phyloP scores from a whole-genome alignment of 768 basidiomycete genomes.

The Podaxis sp. region DNA sequence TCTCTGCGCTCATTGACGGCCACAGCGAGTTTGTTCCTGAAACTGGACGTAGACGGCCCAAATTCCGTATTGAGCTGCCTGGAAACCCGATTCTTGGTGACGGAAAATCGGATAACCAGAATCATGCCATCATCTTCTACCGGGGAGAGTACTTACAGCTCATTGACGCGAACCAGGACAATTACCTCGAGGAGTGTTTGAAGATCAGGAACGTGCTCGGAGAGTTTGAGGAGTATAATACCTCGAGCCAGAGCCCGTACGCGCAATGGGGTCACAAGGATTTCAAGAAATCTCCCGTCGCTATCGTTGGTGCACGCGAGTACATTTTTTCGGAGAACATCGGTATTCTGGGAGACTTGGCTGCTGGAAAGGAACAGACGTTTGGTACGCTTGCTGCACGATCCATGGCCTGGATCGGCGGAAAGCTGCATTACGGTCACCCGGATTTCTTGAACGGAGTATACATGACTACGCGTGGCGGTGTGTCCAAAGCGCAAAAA shows the following conservation, averaged over 20 bases:
- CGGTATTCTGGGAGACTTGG: slow-evolving; percentile 96
- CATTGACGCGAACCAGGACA: slow-evolving; percentile 99
- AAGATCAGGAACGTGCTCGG: slow-evolving; percentile 98
- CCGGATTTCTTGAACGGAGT: slow-evolving; percentile 98
- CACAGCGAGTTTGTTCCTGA: slow-evolving; percentile 94
- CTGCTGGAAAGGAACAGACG: slow-evolving; percentile 99
- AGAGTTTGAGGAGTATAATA: slow-evolving; percentile 92
- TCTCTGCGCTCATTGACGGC: slow-evolving; percentile 95
- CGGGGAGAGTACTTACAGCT: slow-evolving; percentile 99
- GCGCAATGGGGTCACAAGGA: slow-evolving; percentile 87
- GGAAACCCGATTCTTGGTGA: slow-evolving; percentile 99
- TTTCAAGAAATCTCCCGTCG: slow-evolving; percentile 85
- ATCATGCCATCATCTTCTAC: slow-evolving; percentile 99
- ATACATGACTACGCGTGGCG: slow-evolving; percentile 98
- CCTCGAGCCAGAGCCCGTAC: slow-evolving; percentile 89
- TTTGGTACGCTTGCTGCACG: slow-evolving; percentile 98
- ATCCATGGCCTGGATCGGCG: slow-evolving; percentile 95
- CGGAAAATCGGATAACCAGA: slow-evolving; percentile 99
- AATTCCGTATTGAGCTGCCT: slow-evolving; percentile 97
- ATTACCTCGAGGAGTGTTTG: slow-evolving; percentile 98
- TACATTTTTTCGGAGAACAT: slow-evolving; percentile 99
- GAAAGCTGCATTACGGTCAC: slow-evolving; percentile 98
- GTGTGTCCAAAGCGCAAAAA: slow-evolving; percentile 98
- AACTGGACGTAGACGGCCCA: slow-evolving; percentile 85
- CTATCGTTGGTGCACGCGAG: slow-evolving; percentile 98